Evolutionary conservation across 148 eudicot genomes (phyloP), one percentile per base, ranked within the genome.

Genomic region (Fagopyrum tataricum): DNA sequence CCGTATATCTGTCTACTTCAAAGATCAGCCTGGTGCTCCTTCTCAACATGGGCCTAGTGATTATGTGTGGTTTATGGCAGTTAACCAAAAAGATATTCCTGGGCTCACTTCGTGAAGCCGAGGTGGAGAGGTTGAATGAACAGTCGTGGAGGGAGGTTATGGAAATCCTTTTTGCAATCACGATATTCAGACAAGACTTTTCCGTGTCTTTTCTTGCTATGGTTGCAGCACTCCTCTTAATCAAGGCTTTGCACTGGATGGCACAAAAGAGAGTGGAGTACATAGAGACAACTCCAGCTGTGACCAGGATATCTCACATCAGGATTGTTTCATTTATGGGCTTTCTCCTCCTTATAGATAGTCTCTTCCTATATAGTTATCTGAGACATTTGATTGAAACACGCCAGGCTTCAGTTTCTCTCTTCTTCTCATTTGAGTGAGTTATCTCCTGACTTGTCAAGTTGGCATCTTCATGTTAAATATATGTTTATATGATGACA

Each of bases 231-330:
- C 91, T 95, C 31, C 75, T 95, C 41, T 79, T 95, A 78, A 90
- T 95, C 72, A 95, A 95, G 87, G 85, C 99, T 40, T 79, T 95
- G 84, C 99, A 95, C 74, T 95, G 99, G 99, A 76, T 95, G 92
- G 99, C 99, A 62, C 99, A 92, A 73, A 95, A 95, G 85, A 83
- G 99, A 77, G 92, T 95, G 73, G 99, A 95, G 73, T 95, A 92
- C 83, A 95, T 95, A 56, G 99, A 95, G 69, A 95, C 99, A 0
- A 92, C 99, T 43, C 97, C 99, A 3, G 73, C 99, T 58, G 94
- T 95, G 70, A 79, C 96, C 47, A 83, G 73, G 72, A 71, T 95
- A 80, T 84, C 99, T 78, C 99, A 90, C 77, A 44, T 86, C 68
- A 87, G 99, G 78, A 96, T 92, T 40, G 96, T 92, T 31, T 92